phyloP scores from a whole-genome alignment of 139 green algal species.

The Chlorella sp. region DNA sequence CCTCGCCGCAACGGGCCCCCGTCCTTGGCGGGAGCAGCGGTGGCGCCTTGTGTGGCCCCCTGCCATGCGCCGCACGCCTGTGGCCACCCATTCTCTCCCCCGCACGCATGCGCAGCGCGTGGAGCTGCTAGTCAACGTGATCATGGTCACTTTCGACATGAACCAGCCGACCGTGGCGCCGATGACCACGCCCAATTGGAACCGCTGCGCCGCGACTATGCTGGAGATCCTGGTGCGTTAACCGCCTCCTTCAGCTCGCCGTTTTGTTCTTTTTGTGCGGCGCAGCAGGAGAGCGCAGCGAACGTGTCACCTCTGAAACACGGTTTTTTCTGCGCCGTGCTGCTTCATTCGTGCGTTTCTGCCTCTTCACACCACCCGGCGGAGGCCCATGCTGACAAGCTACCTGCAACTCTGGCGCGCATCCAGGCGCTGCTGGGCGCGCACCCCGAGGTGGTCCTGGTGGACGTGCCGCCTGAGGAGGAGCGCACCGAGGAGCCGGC shows the following conservation, averaged over 20 bases:
- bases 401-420: not conserved
- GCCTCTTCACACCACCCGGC: not conserved
- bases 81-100: too few species aligned
- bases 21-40: too few species aligned
- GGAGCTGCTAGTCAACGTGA: conserved; percentile 75
- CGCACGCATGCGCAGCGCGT: conserved; percentile 78
- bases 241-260: too few species aligned
- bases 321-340: too few species aligned
- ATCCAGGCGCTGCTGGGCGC: conserved; percentile 5
- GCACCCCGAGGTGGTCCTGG: conserved; percentile 44
- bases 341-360: too few species aligned
- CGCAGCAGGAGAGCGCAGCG: too few species aligned
- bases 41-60: too few species aligned
- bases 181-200: conserved; percentile 86
- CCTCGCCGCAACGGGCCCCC: too few species aligned
- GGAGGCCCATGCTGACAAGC: not conserved
- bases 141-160: conserved; percentile 95
- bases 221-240: conserved; percentile 52
- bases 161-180: conserved; percentile 76
- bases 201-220: conserved; percentile 70
- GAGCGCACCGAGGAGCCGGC: conserved; percentile 60
- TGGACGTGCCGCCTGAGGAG: conserved; percentile 70
- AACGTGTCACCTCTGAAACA: too few species aligned
- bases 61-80: too few species aligned
- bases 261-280: too few species aligned